Evolutionary conservation across 2,329 filamentous ascomycete species (phyloP), one percentile per base, ranked within the genome.

Genomic region (Arthrobotrys entomopaga): DNA sequence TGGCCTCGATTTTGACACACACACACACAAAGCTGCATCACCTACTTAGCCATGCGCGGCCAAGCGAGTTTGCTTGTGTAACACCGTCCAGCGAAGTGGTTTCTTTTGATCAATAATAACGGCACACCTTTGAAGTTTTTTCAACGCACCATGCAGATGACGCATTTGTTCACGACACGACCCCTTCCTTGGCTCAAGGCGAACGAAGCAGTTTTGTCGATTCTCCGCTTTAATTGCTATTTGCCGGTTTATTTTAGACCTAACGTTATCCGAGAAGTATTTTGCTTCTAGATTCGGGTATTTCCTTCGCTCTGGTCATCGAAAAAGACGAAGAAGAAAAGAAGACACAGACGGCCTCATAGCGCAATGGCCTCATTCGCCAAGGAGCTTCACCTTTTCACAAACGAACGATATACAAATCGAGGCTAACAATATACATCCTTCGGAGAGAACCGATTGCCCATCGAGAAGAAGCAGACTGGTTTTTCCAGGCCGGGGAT

Each of bases 1-100:
- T 34, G 29, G 29, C 29, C 5, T 34, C 29, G 29, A 34, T 34
- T 34, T 34, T 6, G 10, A 34, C 29, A 10, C 29, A 34, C 6
- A 34, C 5, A 34, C n/a, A n/a, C n/a, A 8, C 29, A 34, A 26
- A 34, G 29, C 29, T 34, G 10, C 29, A 64, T 42, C 20, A 16
- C 46, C 65, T 73, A 49, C 63, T 57, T 52, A 65, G 34, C 56
- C 56, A 53, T 66, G 61, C 61, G 58, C 56, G 34, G 70, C 34
- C 61, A 67, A 74, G 63, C 70, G 70, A 74, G 49, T 40, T 61
- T 49, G 24, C 58, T 43, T 67, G 70, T 74, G 70, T 74, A 67
- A 74, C 70, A 20, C 53, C 19, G 50, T 42, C 29, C 16, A 49
- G 16, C 15, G 56, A 61, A 50, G 52, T 63, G 50, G 24, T 22